A percentile compares a stretch with the other conserved stretches of the same genome.
phyloP scores from a whole-genome alignment of 768 basidiomycete species.

The Panus rudis region DNA sequence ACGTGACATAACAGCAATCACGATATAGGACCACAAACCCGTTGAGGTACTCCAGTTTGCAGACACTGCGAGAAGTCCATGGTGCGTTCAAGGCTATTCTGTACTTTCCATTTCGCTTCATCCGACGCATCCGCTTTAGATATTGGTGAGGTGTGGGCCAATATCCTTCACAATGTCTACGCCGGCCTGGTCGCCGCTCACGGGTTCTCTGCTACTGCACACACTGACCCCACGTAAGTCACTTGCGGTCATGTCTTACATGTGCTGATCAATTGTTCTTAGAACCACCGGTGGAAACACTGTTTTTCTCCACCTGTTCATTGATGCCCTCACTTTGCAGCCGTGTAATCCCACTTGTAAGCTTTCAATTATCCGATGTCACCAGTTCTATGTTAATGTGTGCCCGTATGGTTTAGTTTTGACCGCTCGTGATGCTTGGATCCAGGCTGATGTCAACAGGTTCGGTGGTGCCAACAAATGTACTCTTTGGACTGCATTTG shows the following conservation, averaged over 20 bases:
- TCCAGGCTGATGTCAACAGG: constrained; percentile 44
- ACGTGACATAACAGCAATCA: not conserved
- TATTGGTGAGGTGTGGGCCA: constrained; percentile 55
- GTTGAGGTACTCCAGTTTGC: constrained; percentile 33
- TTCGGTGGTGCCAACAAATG: constrained; percentile 40
- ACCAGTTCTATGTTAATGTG: not conserved
- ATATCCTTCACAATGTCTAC: constrained; percentile 32
- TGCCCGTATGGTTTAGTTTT: constrained; percentile 24
- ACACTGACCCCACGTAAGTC: constrained; percentile 30
- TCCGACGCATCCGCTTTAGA: not conserved
- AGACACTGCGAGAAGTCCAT: constrained; percentile 37
- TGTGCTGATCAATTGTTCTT: not conserved
- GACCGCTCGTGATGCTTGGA: constrained; percentile 41
- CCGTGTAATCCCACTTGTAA: constrained; percentile 42
- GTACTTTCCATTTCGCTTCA: not conserved
- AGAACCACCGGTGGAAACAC: constrained; percentile 38
- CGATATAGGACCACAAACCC: constrained; percentile 34
- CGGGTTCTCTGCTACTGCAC: constrained; percentile 26
- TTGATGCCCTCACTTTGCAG: constrained; percentile 43
- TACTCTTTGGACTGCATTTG: constrained; percentile 39
- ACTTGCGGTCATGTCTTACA: not conserved
- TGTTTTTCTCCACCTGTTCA: constrained; percentile 44
- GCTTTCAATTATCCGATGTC: constrained; percentile 13
- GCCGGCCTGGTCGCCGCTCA: constrained; percentile 21
- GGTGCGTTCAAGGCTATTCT: constrained; percentile 21